Evolutionary conservation across 371 early-diverging fungal genomes (phyloP), one percentile per base, ranked within the genome.

Genomic region (Dentiscutata heterogama): DNA sequence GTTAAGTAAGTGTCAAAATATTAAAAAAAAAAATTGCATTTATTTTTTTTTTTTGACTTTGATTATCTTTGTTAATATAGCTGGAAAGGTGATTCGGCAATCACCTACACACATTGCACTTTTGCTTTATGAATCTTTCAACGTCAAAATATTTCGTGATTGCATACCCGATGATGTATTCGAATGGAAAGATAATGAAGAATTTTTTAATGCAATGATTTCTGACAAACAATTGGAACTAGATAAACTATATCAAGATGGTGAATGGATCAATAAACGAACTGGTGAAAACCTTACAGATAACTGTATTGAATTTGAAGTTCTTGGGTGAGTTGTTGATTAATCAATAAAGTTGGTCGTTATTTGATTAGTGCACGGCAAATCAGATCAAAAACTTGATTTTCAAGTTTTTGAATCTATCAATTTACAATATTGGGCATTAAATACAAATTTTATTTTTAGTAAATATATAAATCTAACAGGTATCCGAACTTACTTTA

Each of bases 141-240:
- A 77, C 5, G 78, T 77, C 14, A 77, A 63, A 39, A 63, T 77
- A 13, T 35, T 35, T 63, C 46, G 42, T 42, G n/a, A 58, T 10
- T 18, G 20, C 25, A 77, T 77, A 35, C 78, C 78, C 16, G 18
- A 50, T 77, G 78, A 77, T 46, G 46, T 77, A 31, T 77, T 63
- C 18, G 42, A 50, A 39, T 77, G 78, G 78, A 39, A 25, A 1
- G 78, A 63, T 27, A 16, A 60, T 39, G 63, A 77, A 22, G 60
- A 51, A 20, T 54, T 73, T 16, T 51, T 29, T 54, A 22, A 53
- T 51, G 27, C 51, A 31, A 53, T 73, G 51, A 29, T 73, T 54
- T 20, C 31, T 29, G 31, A 54, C 20, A 53, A 51, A 27, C 72
- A 72, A 72, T 51, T 72, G 16, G 29, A 72, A 14, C n/a, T 73